Evolutionary conservation across 371 early-diverging fungal genomes (phyloP).

Genomic region (Chytridium lagenaria): DNA sequence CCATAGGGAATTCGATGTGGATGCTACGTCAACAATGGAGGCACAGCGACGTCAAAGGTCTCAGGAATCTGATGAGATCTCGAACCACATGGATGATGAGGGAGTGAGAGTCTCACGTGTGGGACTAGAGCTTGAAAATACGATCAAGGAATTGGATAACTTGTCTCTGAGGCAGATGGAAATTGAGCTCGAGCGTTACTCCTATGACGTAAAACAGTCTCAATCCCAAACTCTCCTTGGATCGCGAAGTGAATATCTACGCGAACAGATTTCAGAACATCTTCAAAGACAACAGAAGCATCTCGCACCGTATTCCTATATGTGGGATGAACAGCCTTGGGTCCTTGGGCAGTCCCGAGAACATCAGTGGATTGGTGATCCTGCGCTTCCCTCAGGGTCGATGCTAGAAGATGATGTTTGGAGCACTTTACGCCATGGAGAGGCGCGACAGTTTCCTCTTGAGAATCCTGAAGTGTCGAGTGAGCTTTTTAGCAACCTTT

Average conservation of each 20-base stretch:
- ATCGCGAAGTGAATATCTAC: conserved; percentile 21
- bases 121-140: neutral
- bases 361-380: conserved; percentile 30
- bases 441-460: conserved; percentile 33
- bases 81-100: neutral
- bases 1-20: no score
- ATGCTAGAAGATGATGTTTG: conserved; percentile 26
- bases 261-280: conserved; percentile 10
- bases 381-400: neutral
- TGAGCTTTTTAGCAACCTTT: conserved; percentile 26
- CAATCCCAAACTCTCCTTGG: neutral
- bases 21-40: no score
- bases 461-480: conserved; percentile 27
- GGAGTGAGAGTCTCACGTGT: neutral
- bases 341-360: neutral
- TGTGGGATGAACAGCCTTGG: conserved; percentile 35
- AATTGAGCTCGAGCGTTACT: neutral
- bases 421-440: conserved; percentile 32
- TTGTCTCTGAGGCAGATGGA: conserved; percentile 10
- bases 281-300: neutral
- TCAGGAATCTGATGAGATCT: neutral
- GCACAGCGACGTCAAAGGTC: no score
- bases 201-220: neutral
- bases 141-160: neutral
- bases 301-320: conserved; percentile 26